Conservation (phyloP, 2,329 filamentous ascomycete genomes). For the Beauveria sp. region DNA sequence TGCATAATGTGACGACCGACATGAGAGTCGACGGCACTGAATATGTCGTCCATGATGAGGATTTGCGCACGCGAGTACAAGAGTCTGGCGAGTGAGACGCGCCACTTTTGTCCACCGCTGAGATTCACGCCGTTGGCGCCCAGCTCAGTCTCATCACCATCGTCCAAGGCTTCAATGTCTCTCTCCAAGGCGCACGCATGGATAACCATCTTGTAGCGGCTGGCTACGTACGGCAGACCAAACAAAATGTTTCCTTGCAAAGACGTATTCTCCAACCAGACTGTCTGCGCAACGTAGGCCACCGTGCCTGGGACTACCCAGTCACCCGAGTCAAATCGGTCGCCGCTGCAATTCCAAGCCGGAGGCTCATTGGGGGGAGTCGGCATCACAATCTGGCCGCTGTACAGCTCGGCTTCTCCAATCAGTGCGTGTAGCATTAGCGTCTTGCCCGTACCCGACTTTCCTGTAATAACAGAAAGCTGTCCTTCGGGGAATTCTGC, state of each 20-base stretch:
- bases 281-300: slow-evolving; percentile 71
- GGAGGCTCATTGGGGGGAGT: slow-evolving; percentile 38
- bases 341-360: slow-evolving; percentile 34
- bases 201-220: slow-evolving; percentile 63
- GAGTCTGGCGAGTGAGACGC: slow-evolving; percentile 70
- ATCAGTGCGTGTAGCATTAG: slow-evolving; percentile 65
- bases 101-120: slow-evolving; percentile 77
- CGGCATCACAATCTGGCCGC: slow-evolving; percentile 53
- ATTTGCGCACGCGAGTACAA: slow-evolving; percentile 72
- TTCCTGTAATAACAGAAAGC: slow-evolving; percentile 67
- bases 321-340: slow-evolving; percentile 50
- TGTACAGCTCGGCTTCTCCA: slow-evolving; percentile 64
- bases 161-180: slow-evolving; percentile 66
- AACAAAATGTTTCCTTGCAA: slow-evolving; percentile 74
- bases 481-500: slow-evolving; percentile 61
- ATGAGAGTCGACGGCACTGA: slow-evolving; percentile 75
- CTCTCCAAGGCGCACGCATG: slow-evolving; percentile 66
- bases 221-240: slow-evolving; percentile 59
- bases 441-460: slow-evolving; percentile 72
- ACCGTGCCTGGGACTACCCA: slow-evolving; percentile 65
- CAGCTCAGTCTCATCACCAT: slow-evolving; percentile 73
- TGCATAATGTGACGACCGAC: slow-evolving; percentile 75
- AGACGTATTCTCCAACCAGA: slow-evolving; percentile 78
- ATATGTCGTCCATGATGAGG: slow-evolving; percentile 74
- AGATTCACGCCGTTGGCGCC: slow-evolving; percentile 80